These are phyloP conservation scores for Xylaria scruposa DNA, from an alignment of 495 filamentous ascomycete genomes.

Conservation along the genomic window DNA sequence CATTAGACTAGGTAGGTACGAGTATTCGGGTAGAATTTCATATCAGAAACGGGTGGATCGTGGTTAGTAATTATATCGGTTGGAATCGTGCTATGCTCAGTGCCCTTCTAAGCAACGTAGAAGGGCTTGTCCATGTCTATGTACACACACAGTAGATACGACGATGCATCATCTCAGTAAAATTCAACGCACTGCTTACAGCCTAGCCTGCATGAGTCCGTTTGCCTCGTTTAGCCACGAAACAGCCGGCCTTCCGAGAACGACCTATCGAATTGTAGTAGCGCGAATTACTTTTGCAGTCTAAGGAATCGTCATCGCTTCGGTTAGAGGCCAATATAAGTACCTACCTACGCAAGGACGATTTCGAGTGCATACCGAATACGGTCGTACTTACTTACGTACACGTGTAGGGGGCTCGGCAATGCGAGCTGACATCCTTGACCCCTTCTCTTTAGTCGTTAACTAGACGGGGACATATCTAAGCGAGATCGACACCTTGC, in stretches of 20 bases:
- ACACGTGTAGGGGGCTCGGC: conserved; percentile 5
- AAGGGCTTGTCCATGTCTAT: not conserved
- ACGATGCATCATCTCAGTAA: not conserved
- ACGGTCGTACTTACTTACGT: not conserved
- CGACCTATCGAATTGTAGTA: not conserved
- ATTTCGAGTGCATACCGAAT: not conserved
- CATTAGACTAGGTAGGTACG: not conserved
- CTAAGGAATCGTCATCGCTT: conserved; percentile 6
- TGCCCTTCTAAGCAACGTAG: not conserved
- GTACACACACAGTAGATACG: not conserved
- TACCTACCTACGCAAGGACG: not conserved
- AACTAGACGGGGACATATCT: not conserved
- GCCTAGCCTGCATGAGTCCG: not conserved
- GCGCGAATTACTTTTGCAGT: not conserved
- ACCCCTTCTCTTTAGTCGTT: not conserved
- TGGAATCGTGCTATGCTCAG: not conserved
- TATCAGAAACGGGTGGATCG: conserved; percentile 1
- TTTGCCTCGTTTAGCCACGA: not conserved
- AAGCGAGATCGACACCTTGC: conserved; percentile 19
- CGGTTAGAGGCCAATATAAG: conserved; percentile 9
- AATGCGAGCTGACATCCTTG: conserved; percentile 15
- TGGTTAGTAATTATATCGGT: not conserved
- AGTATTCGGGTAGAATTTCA: not conserved
- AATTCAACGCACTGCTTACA: not conserved
- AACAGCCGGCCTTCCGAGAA: not conserved